Evolutionary conservation across 148 eudicot genomes (phyloP).

Genomic region (Pharnaceum exiguum): DNA sequence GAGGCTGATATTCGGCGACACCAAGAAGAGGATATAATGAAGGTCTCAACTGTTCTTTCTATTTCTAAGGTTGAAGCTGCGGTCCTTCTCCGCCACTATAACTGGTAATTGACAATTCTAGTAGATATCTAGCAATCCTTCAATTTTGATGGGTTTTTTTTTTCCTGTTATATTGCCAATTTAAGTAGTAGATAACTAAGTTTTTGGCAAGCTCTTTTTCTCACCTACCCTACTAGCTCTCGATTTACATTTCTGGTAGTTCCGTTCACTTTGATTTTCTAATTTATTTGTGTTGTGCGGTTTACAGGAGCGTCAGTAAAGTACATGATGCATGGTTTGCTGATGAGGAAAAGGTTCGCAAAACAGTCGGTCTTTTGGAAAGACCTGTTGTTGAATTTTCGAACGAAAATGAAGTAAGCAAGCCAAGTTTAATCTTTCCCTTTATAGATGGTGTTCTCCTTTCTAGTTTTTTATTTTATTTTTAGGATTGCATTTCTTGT

Average conservation of each 20-base stretch:
- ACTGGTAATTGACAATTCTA: slow-evolving; percentile 39
- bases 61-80: slow-evolving; percentile 61
- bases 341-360: slow-evolving; percentile 75
- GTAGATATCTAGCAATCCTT: background rate
- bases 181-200: too few species aligned
- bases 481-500: background rate
- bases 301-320: slow-evolving; percentile 74
- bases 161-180: too few species aligned
- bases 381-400: slow-evolving; percentile 38
- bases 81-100: slow-evolving; percentile 71
- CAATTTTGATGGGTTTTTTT: too few species aligned
- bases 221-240: background rate
- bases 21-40: slow-evolving; percentile 59
- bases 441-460: background rate
- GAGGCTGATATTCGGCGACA: slow-evolving; percentile 65
- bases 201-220: too few species aligned
- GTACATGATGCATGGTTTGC: slow-evolving; percentile 95
- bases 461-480: background rate
- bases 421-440: background rate
- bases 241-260: background rate
- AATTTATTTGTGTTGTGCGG: slow-evolving; percentile 15
- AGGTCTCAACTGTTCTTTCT: slow-evolving; percentile 65
- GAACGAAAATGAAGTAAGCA: slow-evolving; percentile 47
- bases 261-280: background rate
- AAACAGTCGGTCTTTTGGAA: slow-evolving; percentile 61